Base-by-base conservation (phyloP, 2,329 filamentous ascomycete genomes). In the Cladophialophora psammophila region DNA sequence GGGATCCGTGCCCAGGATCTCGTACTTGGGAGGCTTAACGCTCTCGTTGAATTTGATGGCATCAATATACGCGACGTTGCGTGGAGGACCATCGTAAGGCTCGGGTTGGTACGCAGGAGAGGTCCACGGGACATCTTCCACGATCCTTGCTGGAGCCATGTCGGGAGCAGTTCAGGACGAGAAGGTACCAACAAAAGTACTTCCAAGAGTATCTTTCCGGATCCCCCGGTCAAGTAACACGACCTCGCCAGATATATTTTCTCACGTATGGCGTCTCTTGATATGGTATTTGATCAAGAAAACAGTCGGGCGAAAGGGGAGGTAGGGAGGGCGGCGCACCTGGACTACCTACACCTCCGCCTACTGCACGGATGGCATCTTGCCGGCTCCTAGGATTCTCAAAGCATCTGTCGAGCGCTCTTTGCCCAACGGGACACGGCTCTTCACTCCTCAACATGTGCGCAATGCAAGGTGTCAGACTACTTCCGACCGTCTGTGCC, bases 1-100 rank as follows among this genome's bases (percentile, higher is more conserved):
- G 7, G 74, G 70, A 64, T 74, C 70, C 1, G 78, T 80, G 26
- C 78, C 78, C 35, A 71, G 66, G 48, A 81, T 78, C 26, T 75
- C 65, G 64, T 80, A 78, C 13, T 71, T 68, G 57, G 76, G 77
- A 5, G 78, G 78, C 38, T 78, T 71, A 1, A 80, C 71, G 2
- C 63, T 71, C 10, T 71, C 42, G 52, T 76, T 75, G 56, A 79
- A 80, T 7, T 74, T 36, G 9, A 79, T 70, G 8, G 72, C 70
- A 58, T 76, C 73, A 20, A 76, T 74, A 48, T 64, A 68, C 5
- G 64, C 68, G 20, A 75, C 53, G 38, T 76, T 76, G 12, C 74
- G 72, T 3, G 74, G 74, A 12, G 73, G 72, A 1, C 73, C 74
- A 54, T 69, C 57, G 54, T 75, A 74, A 48, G 56, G 42, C 18